Percentiles rank a stretch among this genome's conserved stretches.
Evolutionary conservation across 1,139 yeast species (phyloP).

Genomic region (Kurtzmaniella quercitrusa): DNA sequence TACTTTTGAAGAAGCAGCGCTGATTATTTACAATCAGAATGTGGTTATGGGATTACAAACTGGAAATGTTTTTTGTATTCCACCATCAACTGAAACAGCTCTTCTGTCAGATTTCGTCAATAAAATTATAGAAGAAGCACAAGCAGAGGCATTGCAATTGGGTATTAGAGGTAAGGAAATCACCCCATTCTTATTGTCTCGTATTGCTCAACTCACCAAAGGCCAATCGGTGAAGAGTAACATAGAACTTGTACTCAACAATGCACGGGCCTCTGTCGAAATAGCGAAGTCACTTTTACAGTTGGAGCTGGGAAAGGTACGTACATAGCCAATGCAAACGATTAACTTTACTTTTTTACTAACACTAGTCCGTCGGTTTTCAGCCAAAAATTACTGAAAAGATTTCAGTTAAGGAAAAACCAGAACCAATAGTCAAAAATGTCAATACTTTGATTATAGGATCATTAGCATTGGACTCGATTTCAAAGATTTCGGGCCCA

Average conservation of each 20-base stretch:
- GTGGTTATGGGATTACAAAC: slow-evolving; percentile 48
- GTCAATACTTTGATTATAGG: slow-evolving; percentile 55
- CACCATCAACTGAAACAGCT: slow-evolving; percentile 69
- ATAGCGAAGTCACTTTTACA: slow-evolving; percentile 55
- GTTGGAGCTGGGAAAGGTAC: slow-evolving; percentile 22
- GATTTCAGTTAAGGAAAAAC: background rate
- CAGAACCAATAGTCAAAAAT: background rate
- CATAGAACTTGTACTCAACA: slow-evolving; percentile 71
- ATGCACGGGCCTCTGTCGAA: slow-evolving; percentile 63
- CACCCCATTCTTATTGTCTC: slow-evolving; percentile 72
- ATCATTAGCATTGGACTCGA: slow-evolving; percentile 72
- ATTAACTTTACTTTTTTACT: background rate
- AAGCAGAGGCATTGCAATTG: slow-evolving; percentile 46
- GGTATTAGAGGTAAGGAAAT: slow-evolving; percentile 68
- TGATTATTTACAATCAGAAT: slow-evolving; percentile 51
- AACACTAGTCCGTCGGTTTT: background rate
- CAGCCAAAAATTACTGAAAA: background rate
- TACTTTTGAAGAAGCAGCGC: slow-evolving; percentile 56
- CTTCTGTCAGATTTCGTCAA: slow-evolving; percentile 52
- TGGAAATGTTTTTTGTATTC: slow-evolving; percentile 80
- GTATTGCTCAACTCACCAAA: slow-evolving; percentile 60
- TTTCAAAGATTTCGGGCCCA: slow-evolving; percentile 36
- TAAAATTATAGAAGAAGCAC: slow-evolving; percentile 55
- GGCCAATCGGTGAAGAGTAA: slow-evolving; percentile 73
- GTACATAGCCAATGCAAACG: background rate